phyloP scores from a whole-genome alignment of 2,329 filamentous ascomycete genomes.

The Hawksworthiomyces lignivorus region DNA sequence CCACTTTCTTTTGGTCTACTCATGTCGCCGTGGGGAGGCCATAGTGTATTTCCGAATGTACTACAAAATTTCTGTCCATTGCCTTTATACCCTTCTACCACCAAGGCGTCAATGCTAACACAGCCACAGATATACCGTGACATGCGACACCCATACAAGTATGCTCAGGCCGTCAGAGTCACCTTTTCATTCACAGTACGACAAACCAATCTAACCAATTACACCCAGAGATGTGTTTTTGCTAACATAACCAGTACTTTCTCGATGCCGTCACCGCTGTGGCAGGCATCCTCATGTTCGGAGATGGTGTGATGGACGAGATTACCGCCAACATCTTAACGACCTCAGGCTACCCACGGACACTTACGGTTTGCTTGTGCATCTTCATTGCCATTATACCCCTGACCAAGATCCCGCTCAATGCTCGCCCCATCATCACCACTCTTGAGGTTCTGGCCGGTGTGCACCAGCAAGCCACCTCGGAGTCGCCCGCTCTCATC shows the following conservation, averaged over 20 bases:
- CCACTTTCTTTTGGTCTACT: slow-evolving; percentile 85
- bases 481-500: slow-evolving; percentile 38
- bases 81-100: too few relatives aligned
- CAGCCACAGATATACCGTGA: slow-evolving; percentile 47
- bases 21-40: slow-evolving; percentile 65
- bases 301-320: slow-evolving; percentile 77
- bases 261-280: slow-evolving; percentile 78
- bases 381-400: slow-evolving; percentile 88
- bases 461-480: slow-evolving; percentile 47
- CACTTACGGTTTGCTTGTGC: slow-evolving; percentile 70
- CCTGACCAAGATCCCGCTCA: slow-evolving; percentile 88
- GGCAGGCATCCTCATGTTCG: slow-evolving; percentile 89
- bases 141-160: slow-evolving; percentile 72
- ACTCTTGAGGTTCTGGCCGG: slow-evolving; percentile 77
- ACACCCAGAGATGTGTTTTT: neutral
- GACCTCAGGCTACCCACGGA: slow-evolving; percentile 64
- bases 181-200: slow-evolving; percentile 25
- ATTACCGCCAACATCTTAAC: slow-evolving; percentile 84
- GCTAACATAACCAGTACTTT: slow-evolving; percentile 46
- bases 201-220: slow-evolving; percentile 2
- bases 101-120: too few relatives aligned
- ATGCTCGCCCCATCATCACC: slow-evolving; percentile 77
- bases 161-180: slow-evolving; percentile 36
- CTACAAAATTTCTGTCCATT: too few relatives aligned
- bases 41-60: slow-evolving; percentile 72